Evolutionary conservation across 768 basidiomycete species (phyloP).

Genomic region (Pisolithus tinctorius): DNA sequence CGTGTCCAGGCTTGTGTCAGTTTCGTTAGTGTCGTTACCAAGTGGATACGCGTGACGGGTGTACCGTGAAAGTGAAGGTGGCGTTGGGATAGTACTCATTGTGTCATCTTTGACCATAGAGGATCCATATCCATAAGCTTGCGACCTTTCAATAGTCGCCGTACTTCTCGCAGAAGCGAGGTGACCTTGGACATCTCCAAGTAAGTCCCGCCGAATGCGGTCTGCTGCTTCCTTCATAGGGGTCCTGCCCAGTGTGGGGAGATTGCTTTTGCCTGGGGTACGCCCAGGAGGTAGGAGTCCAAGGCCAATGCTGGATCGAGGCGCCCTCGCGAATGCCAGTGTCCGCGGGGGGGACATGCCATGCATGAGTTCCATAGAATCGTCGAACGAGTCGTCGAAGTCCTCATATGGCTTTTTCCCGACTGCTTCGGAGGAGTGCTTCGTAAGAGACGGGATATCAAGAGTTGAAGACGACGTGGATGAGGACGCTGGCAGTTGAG

Average conservation of each 20-base stretch:
- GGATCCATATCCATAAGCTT: constrained; percentile 22
- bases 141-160: constrained; percentile 19
- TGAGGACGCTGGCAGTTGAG: constrained; percentile 28
- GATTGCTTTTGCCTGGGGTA: constrained; percentile 57
- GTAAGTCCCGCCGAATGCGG: constrained; percentile 58
- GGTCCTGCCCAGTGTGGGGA: constrained; percentile 47
- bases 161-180: constrained; percentile 10
- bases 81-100: constrained; percentile 61
- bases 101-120: constrained; percentile 41
- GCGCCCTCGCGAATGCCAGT: constrained; percentile 42
- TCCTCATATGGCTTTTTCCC: constrained; percentile 32
- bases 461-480: constrained; percentile 23
- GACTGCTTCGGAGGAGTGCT: constrained; percentile 30
- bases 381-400: constrained; percentile 31
- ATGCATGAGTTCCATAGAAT: constrained; percentile 32
- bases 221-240: constrained; percentile 68
- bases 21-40: constrained; percentile 37
- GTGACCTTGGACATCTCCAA: constrained; percentile 46
- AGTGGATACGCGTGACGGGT: constrained; percentile 32
- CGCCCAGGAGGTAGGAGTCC: constrained; percentile 38
- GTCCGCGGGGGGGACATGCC: constrained; percentile 51
- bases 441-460: constrained; percentile 50
- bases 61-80: constrained; percentile 69
- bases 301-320: constrained; percentile 26
- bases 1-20: constrained; percentile 58